Evolutionary conservation across 2,329 filamentous ascomycete genomes (phyloP), one percentile per base, ranked within the genome.

Genomic region (Exophiala calicioides): DNA sequence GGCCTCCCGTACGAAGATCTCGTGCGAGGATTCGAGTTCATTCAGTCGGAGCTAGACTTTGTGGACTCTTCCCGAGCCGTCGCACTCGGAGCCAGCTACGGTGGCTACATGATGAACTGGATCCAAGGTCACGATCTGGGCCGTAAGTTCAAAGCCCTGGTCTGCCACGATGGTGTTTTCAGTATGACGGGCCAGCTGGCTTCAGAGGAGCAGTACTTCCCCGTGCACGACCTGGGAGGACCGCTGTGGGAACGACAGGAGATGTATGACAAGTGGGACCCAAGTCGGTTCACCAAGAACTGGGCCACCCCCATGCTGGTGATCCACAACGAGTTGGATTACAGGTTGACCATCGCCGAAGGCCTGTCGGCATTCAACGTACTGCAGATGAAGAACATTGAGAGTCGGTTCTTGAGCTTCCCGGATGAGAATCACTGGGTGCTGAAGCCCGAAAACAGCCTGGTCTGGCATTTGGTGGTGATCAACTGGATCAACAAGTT

Each of bases 251-350:
- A 74, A 41, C 64, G 70, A 2, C 70, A 66, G 3, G 68, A 75
- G 36, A 67, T 67, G 6, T 83, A 79, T 77, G 67, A 69, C 19
- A 64, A 73, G 37, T 84, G 79, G 76, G 79, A 84, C 59, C 81
- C 81, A 0, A 73, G 72, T 13, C 67, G 68, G 3, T 74, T 77
- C 58, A 73, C 77, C 0, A 67, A 76, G 26, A 77, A 91, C 57
- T 96, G 90, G 90, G 73, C 79, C 1, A 96, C 90, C 1, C 93
- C 93, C 1, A 85, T 93, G 68, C 74, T 98, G 52, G 83, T 94
- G 51, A 90, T 97, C 44, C 91, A 97, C 68, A 91, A 83, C 61
- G 88, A 93, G 60, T 76, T 93, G 23, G 91, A 97, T 66, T 97
- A 95, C 64, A 80, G 91, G 13, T 72, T 96, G 19, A 86, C 90